Conservation (phyloP, 371 early-diverging fungal genomes). For the Haplosporangium sp. region DNA sequence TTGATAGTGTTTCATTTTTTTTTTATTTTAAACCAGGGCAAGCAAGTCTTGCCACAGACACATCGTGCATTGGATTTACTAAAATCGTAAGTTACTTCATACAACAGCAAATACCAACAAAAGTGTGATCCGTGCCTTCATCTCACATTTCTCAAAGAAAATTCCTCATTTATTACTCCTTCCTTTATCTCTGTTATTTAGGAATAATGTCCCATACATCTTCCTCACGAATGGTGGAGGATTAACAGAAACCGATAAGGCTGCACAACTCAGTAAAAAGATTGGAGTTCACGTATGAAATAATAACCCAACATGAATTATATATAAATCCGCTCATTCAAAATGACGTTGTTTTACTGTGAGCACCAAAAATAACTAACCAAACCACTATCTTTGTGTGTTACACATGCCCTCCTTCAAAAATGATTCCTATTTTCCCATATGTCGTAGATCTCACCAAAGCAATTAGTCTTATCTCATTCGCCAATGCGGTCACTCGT, state of each 20-base stretch:
- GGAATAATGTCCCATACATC: conserved; percentile 77
- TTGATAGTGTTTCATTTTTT: not conserved
- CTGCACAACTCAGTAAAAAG: conserved; percentile 71
- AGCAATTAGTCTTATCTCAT: conserved; percentile 88
- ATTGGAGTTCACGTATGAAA: conserved; percentile 68
- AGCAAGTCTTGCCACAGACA: conserved; percentile 61
- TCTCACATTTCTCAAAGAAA: conserved; percentile 1
- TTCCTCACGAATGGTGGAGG: conserved; percentile 93
- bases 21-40: conserved; percentile 54
- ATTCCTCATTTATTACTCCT: not conserved
- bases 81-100: conserved; percentile 21
- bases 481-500: conserved; percentile 83
- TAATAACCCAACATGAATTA: not conserved
- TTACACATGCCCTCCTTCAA: not conserved
- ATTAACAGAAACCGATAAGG: conserved; percentile 80
- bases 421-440: not conserved
- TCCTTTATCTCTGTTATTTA: not conserved
- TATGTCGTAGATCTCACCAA: conserved; percentile 63
- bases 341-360: conserved; percentile 2
- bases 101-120: not conserved
- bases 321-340: no score
- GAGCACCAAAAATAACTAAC: not conserved
- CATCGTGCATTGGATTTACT: conserved; percentile 63
- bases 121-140: conserved; percentile 7
- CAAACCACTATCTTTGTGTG: not conserved